Percentiles rank a stretch among this genome's conserved stretches.
Conservation (phyloP, 441 rosid species). For the Aleurites moluccanus region DNA sequence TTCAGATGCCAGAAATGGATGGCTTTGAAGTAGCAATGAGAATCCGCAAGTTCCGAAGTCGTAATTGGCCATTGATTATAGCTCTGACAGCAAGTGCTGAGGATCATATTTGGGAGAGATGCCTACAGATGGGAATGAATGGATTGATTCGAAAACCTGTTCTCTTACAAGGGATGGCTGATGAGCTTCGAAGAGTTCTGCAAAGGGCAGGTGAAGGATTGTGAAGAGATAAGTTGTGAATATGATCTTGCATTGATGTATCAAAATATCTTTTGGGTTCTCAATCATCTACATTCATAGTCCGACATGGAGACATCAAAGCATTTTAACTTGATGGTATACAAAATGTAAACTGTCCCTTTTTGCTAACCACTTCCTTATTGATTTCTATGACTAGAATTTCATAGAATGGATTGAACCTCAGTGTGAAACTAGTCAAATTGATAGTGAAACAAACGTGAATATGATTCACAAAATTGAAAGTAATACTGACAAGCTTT, state of each 20-base stretch:
- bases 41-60: constrained; percentile 62
- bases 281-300: neutral
- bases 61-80: constrained; percentile 72
- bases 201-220: constrained; percentile 54
- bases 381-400: constrained; percentile 8
- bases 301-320: constrained; percentile 10
- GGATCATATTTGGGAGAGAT: constrained; percentile 63
- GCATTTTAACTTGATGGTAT: constrained; percentile 17
- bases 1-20: constrained; percentile 80
- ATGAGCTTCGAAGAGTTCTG: constrained; percentile 68
- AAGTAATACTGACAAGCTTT: neutral
- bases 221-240: constrained; percentile 20
- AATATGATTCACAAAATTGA: constrained; percentile 11
- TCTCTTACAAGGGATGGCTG: constrained; percentile 57
- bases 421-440: constrained; percentile 14
- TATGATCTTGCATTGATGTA: neutral
- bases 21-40: constrained; percentile 81
- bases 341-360: constrained; percentile 19
- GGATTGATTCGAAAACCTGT: constrained; percentile 84
- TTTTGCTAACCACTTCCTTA: constrained; percentile 25
- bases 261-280: neutral
- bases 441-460: constrained; percentile 14
- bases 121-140: constrained; percentile 73
- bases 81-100: constrained; percentile 67
- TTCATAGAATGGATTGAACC: constrained; percentile 15